These are phyloP conservation scores for Dittrichia graveolens DNA, from an alignment of 129 eudicot species.

Conservation along the genomic window DNA sequence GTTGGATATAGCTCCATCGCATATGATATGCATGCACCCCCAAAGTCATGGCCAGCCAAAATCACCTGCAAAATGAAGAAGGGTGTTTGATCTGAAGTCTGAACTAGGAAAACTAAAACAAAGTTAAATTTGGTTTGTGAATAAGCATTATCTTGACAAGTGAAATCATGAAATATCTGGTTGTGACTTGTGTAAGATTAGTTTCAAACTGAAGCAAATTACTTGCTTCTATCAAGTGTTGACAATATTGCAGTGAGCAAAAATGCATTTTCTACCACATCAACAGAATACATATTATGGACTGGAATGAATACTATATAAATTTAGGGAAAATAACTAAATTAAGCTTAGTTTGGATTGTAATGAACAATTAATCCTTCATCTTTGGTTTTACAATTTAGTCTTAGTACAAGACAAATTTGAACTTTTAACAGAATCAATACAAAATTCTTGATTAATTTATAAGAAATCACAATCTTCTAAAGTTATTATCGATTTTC, in stretches of 20 bases:
- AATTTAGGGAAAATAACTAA: no score
- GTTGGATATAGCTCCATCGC: slow-evolving; percentile 81
- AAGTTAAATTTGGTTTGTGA: not conserved
- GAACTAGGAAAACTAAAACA: not conserved
- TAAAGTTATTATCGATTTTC: no score
- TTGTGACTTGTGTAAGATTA: not conserved
- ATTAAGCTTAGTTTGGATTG: not conserved
- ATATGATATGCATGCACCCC: slow-evolving; percentile 88
- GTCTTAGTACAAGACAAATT: no score
- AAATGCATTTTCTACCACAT: slow-evolving; percentile 11
- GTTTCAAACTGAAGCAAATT: not conserved
- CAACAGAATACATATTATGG: not conserved
- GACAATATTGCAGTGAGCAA: not conserved
- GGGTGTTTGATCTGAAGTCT: not conserved
- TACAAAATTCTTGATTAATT: no score
- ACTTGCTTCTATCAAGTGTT: not conserved
- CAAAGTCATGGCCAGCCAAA: slow-evolving; percentile 93
- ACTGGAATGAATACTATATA: not conserved
- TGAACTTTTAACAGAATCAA: no score
- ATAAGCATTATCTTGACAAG: not conserved
- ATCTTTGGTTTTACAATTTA: no score
- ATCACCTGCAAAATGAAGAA: slow-evolving; percentile 63
- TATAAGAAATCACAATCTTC: no score
- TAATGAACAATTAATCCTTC: not conserved
- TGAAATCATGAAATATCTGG: not conserved